A percentile compares a stretch with the other conserved stretches of the same genome.
Evolutionary conservation across 2,329 filamentous ascomycete genomes (phyloP).

Genomic region (Neofusicoccum sp.): DNA sequence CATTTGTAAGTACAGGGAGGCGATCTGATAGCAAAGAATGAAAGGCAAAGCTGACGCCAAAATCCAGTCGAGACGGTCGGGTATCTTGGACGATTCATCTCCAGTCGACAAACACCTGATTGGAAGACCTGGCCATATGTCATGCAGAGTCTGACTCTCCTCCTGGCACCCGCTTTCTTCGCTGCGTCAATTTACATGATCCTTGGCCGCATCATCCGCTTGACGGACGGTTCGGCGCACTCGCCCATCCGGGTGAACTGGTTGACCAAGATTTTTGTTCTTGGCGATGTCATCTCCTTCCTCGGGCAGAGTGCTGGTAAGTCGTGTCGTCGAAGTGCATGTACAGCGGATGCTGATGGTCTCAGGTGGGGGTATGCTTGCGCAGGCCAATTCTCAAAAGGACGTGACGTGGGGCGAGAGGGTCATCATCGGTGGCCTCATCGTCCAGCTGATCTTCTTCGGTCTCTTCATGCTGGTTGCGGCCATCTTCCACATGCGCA

Average conservation of each 20-base stretch:
- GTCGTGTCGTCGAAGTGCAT: neutral
- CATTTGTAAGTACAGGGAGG: slow-evolving; percentile 44
- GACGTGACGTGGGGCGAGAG: slow-evolving; percentile 36
- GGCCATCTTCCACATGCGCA: slow-evolving; percentile 32
- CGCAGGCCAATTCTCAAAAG: neutral
- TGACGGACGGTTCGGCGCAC: slow-evolving; percentile 37
- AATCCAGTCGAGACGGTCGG: slow-evolving; percentile 53
- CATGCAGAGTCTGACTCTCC: slow-evolving; percentile 47
- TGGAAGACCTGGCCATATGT: slow-evolving; percentile 45
- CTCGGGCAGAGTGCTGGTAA: slow-evolving; percentile 38
- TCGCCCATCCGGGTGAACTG: slow-evolving; percentile 39
- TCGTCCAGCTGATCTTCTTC: slow-evolving; percentile 56
- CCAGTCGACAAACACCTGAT: slow-evolving; percentile 31
- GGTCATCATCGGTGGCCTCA: slow-evolving; percentile 53
- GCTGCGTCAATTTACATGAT: slow-evolving; percentile 51
- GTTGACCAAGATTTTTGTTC: slow-evolving; percentile 47
- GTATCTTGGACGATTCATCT: slow-evolving; percentile 49
- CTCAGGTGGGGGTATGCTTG: slow-evolving; percentile 16
- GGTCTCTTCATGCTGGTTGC: slow-evolving; percentile 49
- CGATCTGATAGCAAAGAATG: neutral
- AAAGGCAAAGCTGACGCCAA: neutral
- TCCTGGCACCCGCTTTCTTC: slow-evolving; percentile 51
- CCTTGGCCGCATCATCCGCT: slow-evolving; percentile 43
- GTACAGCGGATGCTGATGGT: neutral
- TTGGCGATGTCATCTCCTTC: slow-evolving; percentile 46